Base-by-base conservation (phyloP, 192 early-diverging fungal genomes). In the Gorgonomyces haynaldii region DNA sequence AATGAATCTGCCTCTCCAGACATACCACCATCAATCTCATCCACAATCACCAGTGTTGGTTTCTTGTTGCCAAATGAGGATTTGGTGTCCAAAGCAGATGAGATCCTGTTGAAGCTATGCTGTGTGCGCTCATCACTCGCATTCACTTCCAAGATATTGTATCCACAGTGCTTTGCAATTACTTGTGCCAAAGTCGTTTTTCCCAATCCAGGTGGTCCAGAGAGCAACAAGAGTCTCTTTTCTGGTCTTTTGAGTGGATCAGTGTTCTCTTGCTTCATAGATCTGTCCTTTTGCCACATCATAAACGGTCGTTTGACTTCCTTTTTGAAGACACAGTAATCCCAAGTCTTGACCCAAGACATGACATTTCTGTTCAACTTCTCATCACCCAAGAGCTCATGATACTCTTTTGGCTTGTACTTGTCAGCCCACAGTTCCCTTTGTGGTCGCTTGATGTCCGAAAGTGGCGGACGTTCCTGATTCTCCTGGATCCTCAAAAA, bases 121-220 rank as follows among this genome's bases (percentile, higher is more conserved):
- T 79, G 84, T 0, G 89, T 89, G 50, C 91, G 88, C 59, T 98
- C 95, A 60, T 98, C 95, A 69, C 90, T 69, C 4, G 91, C 95
- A 61, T 98, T 96, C 53, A 98, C 82, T 62, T 98, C 95, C 2
- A 89, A 69, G 8, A 85, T 69, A 24, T 86, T 76, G 61, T 98
- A 98, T 4, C 92, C 92, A 17, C 84, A 81, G 61, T 94, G 91
- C 25, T 69, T 66, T 0, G 89, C 91, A 31, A 88, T 75, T 1
- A 96, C 82, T 58, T 95, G 91, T 0, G 92, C 95, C 50, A 98
- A 69, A 0, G 95, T 98, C 0, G 95, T 98, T 65, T 98, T 98
- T 40, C 91, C 92, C 41, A 89, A 71, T 8, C 95, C 95, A 0
- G 95, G 88, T 22, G 91, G 87, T 0, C 95, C 95, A 3, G 86